Evolutionary conservation across 345 rosid species (phyloP), one percentile per base, ranked within the genome.

Genomic region (Citrus sp.): DNA sequence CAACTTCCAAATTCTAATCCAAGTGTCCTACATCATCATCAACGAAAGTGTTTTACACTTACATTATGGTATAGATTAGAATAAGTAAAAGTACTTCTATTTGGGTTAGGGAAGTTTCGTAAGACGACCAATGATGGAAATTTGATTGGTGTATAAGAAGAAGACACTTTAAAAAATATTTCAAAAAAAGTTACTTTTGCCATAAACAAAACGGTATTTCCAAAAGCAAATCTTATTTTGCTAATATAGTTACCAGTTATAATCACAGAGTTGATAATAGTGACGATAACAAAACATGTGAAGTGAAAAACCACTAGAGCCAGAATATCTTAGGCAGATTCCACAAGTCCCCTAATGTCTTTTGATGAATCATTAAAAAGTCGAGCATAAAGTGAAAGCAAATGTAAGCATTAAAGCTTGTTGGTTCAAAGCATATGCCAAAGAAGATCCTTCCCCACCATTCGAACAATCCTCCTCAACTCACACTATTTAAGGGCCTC

Each of bases 381-480:
- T 51, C 7, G 13, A 30, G 2, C 42, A 51, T 74, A 81, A 78
- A 60, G 78, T 75, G 67, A 61, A 81, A 37, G 24, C 51, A 42
- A 37, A 58, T 27, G 19, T 56, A 25, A 65, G 38, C 9, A 12
- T 64, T 37, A 60, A 70, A 67, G 72, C n/a, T 38, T 54, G 28
- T 66, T 51, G 80, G 42, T 68, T 77, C 14, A 25, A 81, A 80
- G 89, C n/a, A 86, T 86, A 86, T 86, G 77, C 87, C 40, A 9
- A 30, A 30, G 87, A 86, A 86, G 86, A 82, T 86, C 80, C 89
- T 80, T 56, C 38, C 37, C 80, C 85, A 68, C 77, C 74, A 73
- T 28, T 4, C 63, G 51, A 65, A 73, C 70, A 55, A 80, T 74
- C 25, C 32, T 77, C 9, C 30, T 62, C 28, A 8, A 19, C 6